Conservation (phyloP, 1,284 basidiomycete species). For the Porogramme epimiltina region DNA sequence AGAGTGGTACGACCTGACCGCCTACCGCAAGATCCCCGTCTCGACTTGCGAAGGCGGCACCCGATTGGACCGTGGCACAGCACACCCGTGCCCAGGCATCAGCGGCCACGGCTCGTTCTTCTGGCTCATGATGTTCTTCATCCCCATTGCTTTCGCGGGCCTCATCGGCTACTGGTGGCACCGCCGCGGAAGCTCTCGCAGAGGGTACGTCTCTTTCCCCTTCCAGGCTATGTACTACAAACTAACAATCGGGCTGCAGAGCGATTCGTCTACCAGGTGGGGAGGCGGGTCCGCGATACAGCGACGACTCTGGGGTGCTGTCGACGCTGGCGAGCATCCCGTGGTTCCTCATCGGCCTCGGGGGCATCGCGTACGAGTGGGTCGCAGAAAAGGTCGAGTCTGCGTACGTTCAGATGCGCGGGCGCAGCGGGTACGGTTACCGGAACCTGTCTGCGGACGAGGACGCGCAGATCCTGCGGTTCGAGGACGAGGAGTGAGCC, state of each 20-base stretch:
- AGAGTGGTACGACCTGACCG: constrained; percentile 90
- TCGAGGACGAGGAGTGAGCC: constrained; percentile 75
- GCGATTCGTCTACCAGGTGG: constrained; percentile 78
- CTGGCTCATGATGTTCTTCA: constrained; percentile 77
- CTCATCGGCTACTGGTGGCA: constrained; percentile 82
- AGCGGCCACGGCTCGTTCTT: constrained; percentile 72
- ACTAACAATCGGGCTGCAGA: constrained; percentile 37
- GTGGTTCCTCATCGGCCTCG: constrained; percentile 82
- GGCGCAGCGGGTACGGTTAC: constrained; percentile 54
- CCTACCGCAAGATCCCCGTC: constrained; percentile 87
- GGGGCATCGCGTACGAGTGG: constrained; percentile 73
- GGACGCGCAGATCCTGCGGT: constrained; percentile 82
- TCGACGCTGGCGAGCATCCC: constrained; percentile 83
- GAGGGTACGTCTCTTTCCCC: constrained; percentile 58
- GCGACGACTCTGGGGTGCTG: constrained; percentile 51
- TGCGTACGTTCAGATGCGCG: constrained; percentile 50
- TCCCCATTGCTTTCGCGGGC: constrained; percentile 76
- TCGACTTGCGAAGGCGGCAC: constrained; percentile 81
- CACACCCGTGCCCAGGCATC: constrained; percentile 81
- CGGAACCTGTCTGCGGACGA: constrained; percentile 84
- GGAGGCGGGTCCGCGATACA: constrained; percentile 45
- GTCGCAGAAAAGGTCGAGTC: constrained; percentile 49
- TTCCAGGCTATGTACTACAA: constrained; percentile 2
- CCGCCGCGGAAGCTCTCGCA: constrained; percentile 62
- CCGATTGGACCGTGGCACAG: constrained; percentile 69